Percentiles rank a stretch among this genome's conserved stretches.
These are phyloP conservation scores for Silene noctiflora DNA, from an alignment of 179 eudicot species.

Conservation along the genomic window DNA sequence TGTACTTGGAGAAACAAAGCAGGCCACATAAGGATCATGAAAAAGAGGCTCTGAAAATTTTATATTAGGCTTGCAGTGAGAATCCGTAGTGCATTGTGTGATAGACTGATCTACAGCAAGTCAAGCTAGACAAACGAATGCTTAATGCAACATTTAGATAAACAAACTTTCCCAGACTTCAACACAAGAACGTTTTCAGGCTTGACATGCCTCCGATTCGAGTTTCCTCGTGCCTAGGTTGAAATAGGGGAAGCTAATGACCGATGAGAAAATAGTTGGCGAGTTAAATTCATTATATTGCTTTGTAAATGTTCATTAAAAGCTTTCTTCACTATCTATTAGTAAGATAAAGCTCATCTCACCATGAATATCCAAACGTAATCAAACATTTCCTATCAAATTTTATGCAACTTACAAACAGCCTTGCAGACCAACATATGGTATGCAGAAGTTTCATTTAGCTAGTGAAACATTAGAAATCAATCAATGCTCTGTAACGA, in stretches of 20 bases:
- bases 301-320: constrained; percentile 9
- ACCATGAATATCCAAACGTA: neutral
- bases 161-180: neutral
- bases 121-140: no score
- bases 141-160: neutral
- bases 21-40: constrained; percentile 67
- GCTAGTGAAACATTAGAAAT: no score
- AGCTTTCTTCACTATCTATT: neutral
- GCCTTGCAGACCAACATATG: no score
- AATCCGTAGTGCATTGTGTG: neutral
- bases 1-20: constrained; percentile 50
- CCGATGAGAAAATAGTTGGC: no score
- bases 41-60: constrained; percentile 75
- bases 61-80: neutral
- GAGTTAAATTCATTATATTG: neutral
- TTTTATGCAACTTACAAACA: no score
- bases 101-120: neutral
- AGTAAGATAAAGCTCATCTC: neutral
- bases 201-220: neutral
- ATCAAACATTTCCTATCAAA: no score
- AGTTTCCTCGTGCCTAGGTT: neutral
- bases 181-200: neutral
- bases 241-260: neutral
- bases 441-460: no score
- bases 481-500: no score